Percentiles rank a stretch among this genome's conserved stretches.
phyloP scores from a whole-genome alignment of 176 grass and related monocot genomes.

The Aegilops sharonensis region DNA sequence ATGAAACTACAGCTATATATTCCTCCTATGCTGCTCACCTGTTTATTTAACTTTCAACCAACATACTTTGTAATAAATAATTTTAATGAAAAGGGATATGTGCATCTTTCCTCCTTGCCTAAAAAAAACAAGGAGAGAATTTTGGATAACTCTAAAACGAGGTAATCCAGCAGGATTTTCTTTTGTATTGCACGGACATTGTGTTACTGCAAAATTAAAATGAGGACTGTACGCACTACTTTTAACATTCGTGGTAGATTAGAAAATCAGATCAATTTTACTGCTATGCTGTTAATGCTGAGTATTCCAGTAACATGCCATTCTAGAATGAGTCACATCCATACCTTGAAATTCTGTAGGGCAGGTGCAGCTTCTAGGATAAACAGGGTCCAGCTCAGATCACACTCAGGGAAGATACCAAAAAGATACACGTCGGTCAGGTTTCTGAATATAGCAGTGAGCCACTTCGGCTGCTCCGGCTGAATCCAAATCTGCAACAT shows the following conservation, averaged over 20 bases:
- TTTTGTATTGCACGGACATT: too few species aligned
- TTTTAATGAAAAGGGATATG: too few species aligned
- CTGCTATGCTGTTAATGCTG: background rate
- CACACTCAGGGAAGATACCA: background rate
- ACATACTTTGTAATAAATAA: too few species aligned
- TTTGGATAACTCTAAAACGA: too few species aligned
- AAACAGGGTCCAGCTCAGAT: background rate
- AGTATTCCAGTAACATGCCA: background rate
- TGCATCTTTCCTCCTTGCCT: too few species aligned
- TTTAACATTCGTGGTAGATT: background rate
- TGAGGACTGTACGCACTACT: background rate
- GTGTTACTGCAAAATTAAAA: too few species aligned
- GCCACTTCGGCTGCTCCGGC: background rate
- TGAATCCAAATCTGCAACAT: background rate
- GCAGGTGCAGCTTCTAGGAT: background rate
- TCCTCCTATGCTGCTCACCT: too few species aligned
- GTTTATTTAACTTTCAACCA: too few species aligned
- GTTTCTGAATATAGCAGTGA: background rate
- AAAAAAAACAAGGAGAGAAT: too few species aligned
- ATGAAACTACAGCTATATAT: background rate
- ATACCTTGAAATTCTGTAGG: background rate
- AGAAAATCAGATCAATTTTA: background rate
- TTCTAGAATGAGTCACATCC: background rate
- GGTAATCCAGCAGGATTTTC: too few species aligned
- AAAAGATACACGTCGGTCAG: background rate